Percentiles rank a stretch among this genome's conserved stretches.
Conservation (phyloP, 2,329 filamentous ascomycete species). For the Alternaria triticina region DNA sequence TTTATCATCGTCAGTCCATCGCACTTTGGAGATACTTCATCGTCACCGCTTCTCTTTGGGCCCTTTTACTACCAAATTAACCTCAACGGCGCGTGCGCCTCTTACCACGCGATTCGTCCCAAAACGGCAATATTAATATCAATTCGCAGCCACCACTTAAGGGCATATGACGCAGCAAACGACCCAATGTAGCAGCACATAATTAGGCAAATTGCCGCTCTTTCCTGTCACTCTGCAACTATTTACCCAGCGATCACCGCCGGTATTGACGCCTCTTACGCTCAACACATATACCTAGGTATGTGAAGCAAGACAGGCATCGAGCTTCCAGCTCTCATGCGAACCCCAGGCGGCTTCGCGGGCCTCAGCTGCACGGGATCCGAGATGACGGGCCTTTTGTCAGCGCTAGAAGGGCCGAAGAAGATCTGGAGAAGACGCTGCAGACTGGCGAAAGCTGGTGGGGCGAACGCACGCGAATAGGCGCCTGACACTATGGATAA, state of each 20-base stretch:
- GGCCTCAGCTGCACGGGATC: conserved; percentile 17
- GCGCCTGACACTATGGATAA: conserved; percentile 19
- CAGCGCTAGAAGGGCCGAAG: conserved; percentile 27
- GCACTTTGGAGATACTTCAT: neutral
- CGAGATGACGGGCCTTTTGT: conserved; percentile 19
- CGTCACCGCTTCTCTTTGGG: neutral
- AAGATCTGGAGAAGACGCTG: conserved; percentile 22
- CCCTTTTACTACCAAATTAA: neutral
- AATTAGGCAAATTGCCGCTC: conserved; percentile 1
- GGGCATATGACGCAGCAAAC: neutral
- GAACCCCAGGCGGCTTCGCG: conserved; percentile 9
- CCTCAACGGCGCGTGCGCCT: neutral
- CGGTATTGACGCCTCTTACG: neutral
- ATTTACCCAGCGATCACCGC: neutral
- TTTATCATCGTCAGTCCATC: neutral
- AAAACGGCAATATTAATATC: conserved; percentile 10
- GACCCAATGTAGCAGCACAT: neutral
- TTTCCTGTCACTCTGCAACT: neutral
- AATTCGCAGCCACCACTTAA: neutral
- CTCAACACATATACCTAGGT: conserved; percentile 9
- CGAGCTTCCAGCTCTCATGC: conserved; percentile 8
- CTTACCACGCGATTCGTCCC: neutral
- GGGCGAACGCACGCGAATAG: conserved; percentile 13
- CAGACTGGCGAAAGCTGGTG: conserved; percentile 6
- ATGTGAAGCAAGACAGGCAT: conserved; percentile 4